phyloP scores from a whole-genome alignment of 768 basidiomycete genomes.

The Tricholomella constricta region DNA sequence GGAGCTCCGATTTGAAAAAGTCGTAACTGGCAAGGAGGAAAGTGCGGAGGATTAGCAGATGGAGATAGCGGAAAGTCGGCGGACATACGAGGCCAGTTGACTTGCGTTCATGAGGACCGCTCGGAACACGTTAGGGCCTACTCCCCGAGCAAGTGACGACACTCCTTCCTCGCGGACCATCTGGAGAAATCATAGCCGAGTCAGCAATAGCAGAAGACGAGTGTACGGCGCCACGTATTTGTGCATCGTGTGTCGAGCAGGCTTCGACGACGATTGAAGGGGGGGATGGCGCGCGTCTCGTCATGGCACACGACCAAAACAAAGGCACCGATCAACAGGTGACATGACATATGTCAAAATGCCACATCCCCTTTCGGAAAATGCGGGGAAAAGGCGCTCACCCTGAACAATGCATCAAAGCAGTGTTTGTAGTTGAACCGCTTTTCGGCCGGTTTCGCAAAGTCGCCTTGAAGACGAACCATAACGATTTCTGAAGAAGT shows the following conservation, averaged over 20 bases:
- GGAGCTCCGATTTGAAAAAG: conserved; percentile 84
- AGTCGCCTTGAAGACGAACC: conserved; percentile 90
- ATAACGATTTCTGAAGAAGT: conserved; percentile 68
- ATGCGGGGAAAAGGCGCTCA: conserved; percentile 36
- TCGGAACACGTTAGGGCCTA: conserved; percentile 84
- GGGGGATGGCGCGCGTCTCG: too few species aligned
- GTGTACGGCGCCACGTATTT: neutral
- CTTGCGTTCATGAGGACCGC: conserved; percentile 90
- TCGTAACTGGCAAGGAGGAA: conserved; percentile 61
- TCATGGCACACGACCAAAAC: conserved; percentile 16
- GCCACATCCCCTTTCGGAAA: conserved; percentile 12
- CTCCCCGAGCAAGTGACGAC: conserved; percentile 74
- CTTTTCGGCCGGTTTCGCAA: conserved; percentile 86
- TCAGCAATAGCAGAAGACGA: neutral
- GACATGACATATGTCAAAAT: conserved; percentile 2
- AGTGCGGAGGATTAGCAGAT: neutral
- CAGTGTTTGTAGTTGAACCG: conserved; percentile 90
- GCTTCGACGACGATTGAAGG: neutral
- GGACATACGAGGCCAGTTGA: conserved; percentile 82
- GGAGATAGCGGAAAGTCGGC: neutral
- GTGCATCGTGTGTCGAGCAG: neutral
- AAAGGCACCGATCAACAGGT: conserved; percentile 19
- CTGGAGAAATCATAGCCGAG: conserved; percentile 32
- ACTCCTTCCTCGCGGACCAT: conserved; percentile 88
- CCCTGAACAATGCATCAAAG: conserved; percentile 84